phyloP scores from a whole-genome alignment of 1,284 basidiomycete genomes.

The Apiotrichum mycotoxinovorans region DNA sequence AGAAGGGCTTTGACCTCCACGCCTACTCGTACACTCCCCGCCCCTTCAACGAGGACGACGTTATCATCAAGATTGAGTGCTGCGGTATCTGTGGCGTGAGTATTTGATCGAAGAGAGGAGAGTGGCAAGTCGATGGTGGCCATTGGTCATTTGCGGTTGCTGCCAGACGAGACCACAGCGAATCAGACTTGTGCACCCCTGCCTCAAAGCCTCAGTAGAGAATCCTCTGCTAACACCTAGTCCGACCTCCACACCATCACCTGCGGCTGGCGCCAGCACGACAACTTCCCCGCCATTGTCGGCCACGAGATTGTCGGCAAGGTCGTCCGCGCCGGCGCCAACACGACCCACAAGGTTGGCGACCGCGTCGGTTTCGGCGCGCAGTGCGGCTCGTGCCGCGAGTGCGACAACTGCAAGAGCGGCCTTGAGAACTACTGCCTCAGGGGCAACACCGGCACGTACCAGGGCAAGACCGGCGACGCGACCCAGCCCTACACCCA shows the following conservation, averaged over 20 bases:
- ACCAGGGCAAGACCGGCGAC: conserved; percentile 22
- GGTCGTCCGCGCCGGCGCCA: conserved; percentile 47
- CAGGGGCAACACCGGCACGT: conserved; percentile 12
- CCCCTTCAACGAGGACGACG: conserved; percentile 30
- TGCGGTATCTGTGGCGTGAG: conserved; percentile 23
- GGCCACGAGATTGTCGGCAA: conserved; percentile 55
- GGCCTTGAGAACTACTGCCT: conserved; percentile 56
- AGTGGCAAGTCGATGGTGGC: too few relatives aligned
- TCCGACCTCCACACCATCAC: conserved; percentile 33
- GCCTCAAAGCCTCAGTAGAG: background rate
- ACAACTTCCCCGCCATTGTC: conserved; percentile 25
- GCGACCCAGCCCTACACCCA: conserved; percentile 19
- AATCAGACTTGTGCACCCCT: background rate
- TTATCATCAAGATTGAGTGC: conserved; percentile 26
- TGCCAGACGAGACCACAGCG: background rate
- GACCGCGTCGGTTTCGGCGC: conserved; percentile 65
- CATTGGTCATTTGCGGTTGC: too few relatives aligned
- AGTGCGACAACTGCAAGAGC: conserved; percentile 57
- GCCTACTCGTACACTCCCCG: conserved; percentile 30
- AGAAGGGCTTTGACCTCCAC: conserved; percentile 26
- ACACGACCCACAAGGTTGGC: conserved; percentile 57
- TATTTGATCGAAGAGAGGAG: background rate
- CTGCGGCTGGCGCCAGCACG: conserved; percentile 25
- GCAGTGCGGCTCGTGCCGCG: conserved; percentile 57
- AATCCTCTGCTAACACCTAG: conserved; percentile 1